Evolutionary conservation across 176 grass and related monocot species (phyloP), one percentile per base, ranked within the genome.

Genomic region (Rhynchospora breviuscula): DNA sequence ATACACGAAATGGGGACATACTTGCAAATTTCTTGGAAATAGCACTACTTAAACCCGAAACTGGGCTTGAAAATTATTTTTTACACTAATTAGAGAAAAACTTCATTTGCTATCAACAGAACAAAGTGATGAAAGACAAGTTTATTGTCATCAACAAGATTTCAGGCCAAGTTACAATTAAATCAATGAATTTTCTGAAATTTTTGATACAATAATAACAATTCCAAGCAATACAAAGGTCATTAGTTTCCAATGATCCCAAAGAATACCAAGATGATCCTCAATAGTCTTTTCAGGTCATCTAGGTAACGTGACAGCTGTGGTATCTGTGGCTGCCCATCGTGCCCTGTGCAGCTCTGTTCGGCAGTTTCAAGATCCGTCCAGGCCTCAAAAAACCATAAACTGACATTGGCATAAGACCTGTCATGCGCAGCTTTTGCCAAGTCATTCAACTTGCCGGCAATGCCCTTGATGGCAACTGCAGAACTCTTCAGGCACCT

Each of bases 251-350:
- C 25, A 54, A 33, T 6, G 51, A 78, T 49, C 48, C 31, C 56
- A 14, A 78, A 31, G 17, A 78, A 51, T 57, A 51, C 22, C 0
- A 51, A 78, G 23, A 78, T 57, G 11, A 78, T 51, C 51, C 25
- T 31, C 73, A 78, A 57, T 47, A 78, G 25, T 78, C 56, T 57
- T 33, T 23, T 57, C 51, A 78, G 22, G 17, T 78, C 73, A 78
- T 56, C 56, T 33, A 57, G 31, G 25, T 57, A 33, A 56, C 31
- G 18, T 0, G 73, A 78, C 13, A 78, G 51, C 49, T 57, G 13
- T 3, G 25, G 51, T 78, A 57, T 57, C 3, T 54, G 31, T 2
- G 73, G 73, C 51, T 31, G 48, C 12, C 13, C 14, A 8, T 57
- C 26, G 23, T 57, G 6, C n/a, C 49, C 73, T 0, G 3, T 18